Conservation (phyloP, 2,329 filamentous ascomycete genomes). For the Hypoxylon sp. region DNA sequence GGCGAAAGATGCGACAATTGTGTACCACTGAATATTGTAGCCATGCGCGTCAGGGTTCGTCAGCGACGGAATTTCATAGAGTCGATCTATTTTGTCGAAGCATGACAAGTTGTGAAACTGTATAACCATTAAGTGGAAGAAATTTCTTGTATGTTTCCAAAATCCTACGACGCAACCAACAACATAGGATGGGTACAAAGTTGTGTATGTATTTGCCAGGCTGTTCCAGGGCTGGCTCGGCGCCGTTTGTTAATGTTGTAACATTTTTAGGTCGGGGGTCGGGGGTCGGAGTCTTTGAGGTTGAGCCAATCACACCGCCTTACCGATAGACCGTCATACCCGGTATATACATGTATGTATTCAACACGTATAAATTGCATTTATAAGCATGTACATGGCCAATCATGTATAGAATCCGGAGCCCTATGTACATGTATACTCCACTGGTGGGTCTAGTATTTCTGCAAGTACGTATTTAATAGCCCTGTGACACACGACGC, state of each 20-base stretch:
- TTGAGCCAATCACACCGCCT: slow-evolving; percentile 8
- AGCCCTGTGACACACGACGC: not conserved
- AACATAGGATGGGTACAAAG: not conserved
- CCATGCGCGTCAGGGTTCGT: slow-evolving; percentile 30
- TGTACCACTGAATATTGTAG: slow-evolving; percentile 10
- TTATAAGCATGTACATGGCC: not conserved
- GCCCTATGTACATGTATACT: too few relatives aligned
- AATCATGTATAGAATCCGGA: too few relatives aligned
- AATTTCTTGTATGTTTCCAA: slow-evolving; percentile 3
- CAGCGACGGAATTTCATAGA: not conserved
- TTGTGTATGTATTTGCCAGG: not conserved
- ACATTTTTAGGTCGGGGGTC: not conserved
- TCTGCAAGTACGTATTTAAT: not conserved
- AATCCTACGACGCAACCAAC: not conserved
- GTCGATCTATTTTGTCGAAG: not conserved
- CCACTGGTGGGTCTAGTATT: too few relatives aligned
- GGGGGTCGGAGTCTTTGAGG: slow-evolving; percentile 1
- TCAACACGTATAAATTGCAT: not conserved
- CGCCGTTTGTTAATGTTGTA: not conserved
- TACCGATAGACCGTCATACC: not conserved
- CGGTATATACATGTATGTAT: not conserved
- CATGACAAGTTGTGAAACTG: not conserved
- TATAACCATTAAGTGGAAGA: not conserved
- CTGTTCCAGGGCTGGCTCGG: not conserved
- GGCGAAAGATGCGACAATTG: slow-evolving; percentile 33